Evolutionary conservation across 192 early-diverging fungal genomes (phyloP).

Genomic region (Polychytrium aggregatum): DNA sequence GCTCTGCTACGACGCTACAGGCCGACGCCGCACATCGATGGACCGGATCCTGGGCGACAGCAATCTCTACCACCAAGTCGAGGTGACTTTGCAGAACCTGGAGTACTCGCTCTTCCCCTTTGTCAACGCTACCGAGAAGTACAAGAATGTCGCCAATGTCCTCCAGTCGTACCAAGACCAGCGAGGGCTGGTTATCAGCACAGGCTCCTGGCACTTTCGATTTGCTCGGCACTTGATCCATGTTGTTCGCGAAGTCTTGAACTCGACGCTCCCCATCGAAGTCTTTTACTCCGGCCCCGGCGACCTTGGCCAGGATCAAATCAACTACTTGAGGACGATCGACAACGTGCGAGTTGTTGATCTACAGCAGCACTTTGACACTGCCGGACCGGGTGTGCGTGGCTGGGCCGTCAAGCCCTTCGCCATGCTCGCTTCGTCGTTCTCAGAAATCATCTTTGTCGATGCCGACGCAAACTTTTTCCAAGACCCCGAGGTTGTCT

Average conservation of each 20-base stretch:
- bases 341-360: constrained; percentile 17
- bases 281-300: constrained; percentile 37
- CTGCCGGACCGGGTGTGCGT: constrained; percentile 25
- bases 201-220: no score
- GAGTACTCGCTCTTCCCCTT: no score
- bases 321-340: constrained; percentile 9
- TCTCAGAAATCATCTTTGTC: constrained; percentile 51
- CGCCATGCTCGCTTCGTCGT: constrained; percentile 46
- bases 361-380: constrained; percentile 17
- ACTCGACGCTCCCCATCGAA: constrained; percentile 43
- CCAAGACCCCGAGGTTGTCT: constrained; percentile 37
- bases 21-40: no score
- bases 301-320: constrained; percentile 4
- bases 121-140: no score
- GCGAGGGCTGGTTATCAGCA: no score
- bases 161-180: no score
- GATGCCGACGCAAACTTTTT: constrained; percentile 57
- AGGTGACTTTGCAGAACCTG: no score
- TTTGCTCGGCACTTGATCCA: constrained; percentile 14
- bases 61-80: no score
- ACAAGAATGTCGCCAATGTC: no score
- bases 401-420: constrained; percentile 63
- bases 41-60: no score
- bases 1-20: no score
- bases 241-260: constrained; percentile 15